Evolutionary conservation across 805 yeast genomes (phyloP).

Genomic region (Zygosaccharomyces kombuchaensis): DNA sequence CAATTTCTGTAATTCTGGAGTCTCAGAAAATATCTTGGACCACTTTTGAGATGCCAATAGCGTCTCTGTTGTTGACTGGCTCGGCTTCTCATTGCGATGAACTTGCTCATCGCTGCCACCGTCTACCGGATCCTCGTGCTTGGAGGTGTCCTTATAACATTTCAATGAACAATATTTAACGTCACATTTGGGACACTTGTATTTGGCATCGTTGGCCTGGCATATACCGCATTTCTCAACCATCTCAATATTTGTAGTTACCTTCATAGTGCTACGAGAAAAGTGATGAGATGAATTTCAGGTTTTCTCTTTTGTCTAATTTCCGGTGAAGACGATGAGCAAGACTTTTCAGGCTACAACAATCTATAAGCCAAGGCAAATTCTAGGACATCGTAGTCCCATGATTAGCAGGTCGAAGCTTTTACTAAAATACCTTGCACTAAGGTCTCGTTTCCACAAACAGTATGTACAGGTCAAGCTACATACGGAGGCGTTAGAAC

Average conservation of each 20-base stretch:
- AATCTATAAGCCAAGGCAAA: background rate
- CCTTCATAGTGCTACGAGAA: background rate
- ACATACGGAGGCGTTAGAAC: background rate
- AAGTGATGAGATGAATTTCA: background rate
- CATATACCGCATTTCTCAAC: constrained; percentile 35
- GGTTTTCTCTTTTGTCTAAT: background rate
- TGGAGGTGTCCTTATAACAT: constrained; percentile 46
- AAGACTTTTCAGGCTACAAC: background rate
- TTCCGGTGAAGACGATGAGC: background rate
- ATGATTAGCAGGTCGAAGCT: background rate
- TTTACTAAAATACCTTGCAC: background rate
- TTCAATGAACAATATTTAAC: constrained; percentile 50
- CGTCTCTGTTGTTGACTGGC: constrained; percentile 1
- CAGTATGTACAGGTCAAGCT: constrained; percentile 12
- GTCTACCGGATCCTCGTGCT: constrained; percentile 23
- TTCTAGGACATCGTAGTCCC: background rate
- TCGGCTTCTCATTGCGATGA: constrained; percentile 3
- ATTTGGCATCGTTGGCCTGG: constrained; percentile 34
- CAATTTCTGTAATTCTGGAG: constrained; percentile 41
- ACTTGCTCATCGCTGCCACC: background rate
- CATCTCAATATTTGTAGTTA: constrained; percentile 1
- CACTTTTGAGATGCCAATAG: constrained; percentile 20
- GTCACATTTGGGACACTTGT: constrained; percentile 47
- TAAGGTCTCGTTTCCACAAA: constrained; percentile 11
- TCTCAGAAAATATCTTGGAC: constrained; percentile 34